These are phyloP conservation scores for Didymella exigua DNA, from an alignment of 2,329 filamentous ascomycete species.

Conservation along the genomic window DNA sequence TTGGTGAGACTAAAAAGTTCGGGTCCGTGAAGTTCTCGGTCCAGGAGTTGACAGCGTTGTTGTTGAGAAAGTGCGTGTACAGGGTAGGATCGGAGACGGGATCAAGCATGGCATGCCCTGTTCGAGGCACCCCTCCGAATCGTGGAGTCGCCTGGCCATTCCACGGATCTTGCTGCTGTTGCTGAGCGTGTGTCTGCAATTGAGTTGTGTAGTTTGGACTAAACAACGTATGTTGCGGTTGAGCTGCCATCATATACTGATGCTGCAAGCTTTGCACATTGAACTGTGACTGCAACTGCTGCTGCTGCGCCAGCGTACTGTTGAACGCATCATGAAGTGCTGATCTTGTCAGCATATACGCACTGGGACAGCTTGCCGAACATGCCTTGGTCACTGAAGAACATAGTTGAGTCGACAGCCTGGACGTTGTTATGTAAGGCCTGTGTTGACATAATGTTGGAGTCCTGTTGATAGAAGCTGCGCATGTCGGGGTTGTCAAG, in stretches of 20 bases:
- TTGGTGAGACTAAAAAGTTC: constrained; percentile 35
- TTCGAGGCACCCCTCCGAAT: constrained; percentile 34
- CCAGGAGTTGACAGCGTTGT: constrained; percentile 32
- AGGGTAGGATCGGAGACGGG: constrained; percentile 35
- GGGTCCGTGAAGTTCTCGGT: constrained; percentile 36
- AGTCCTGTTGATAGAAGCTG: constrained; percentile 37
- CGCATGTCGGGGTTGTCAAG: constrained; percentile 36
- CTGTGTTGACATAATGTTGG: constrained; percentile 34
- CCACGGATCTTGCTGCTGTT: constrained; percentile 41
- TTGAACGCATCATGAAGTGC: constrained; percentile 35
- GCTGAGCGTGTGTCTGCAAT: constrained; percentile 15
- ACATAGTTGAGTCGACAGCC: constrained; percentile 30
- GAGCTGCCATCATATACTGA: constrained; percentile 23
- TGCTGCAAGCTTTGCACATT: constrained; percentile 22
- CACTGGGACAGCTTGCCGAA: not conserved
- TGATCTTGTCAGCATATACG: constrained; percentile 24
- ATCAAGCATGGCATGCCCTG: constrained; percentile 40
- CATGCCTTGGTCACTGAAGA: constrained; percentile 35
- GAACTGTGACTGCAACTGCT: constrained; percentile 31
- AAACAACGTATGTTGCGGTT: constrained; percentile 27
- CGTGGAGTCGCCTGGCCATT: constrained; percentile 36
- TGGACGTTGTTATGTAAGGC: constrained; percentile 28
- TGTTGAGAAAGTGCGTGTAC: constrained; percentile 26
- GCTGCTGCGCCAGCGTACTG: constrained; percentile 32
- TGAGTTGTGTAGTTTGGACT: constrained; percentile 29